phyloP scores from a whole-genome alignment of 1,139 yeast genomes.

The Lodderomyces metapsilosis region DNA sequence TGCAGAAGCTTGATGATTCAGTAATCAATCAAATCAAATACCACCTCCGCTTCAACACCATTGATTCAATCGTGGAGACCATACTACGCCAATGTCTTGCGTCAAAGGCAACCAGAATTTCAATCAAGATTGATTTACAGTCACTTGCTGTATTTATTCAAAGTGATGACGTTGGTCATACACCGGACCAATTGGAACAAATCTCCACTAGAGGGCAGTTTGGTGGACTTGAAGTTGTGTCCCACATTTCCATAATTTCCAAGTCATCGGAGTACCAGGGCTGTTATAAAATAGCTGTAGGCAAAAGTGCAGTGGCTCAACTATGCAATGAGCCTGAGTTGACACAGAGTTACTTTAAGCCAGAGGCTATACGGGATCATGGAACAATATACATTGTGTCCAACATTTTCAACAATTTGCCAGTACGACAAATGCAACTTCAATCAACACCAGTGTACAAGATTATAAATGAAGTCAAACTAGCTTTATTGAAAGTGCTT shows the following conservation, averaged over 20 bases:
- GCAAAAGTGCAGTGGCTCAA: slow-evolving; percentile 3
- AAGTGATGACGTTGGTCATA: slow-evolving; percentile 80
- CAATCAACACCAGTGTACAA: slow-evolving; percentile 20
- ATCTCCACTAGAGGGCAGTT: slow-evolving; percentile 19
- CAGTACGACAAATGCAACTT: slow-evolving; percentile 51
- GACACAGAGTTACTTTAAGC: background rate
- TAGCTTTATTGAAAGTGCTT: slow-evolving; percentile 31
- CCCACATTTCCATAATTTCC: slow-evolving; percentile 36
- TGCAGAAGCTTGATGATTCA: slow-evolving; percentile 11
- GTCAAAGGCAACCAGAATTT: slow-evolving; percentile 65
- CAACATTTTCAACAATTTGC: slow-evolving; percentile 52
- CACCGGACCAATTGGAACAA: slow-evolving; percentile 52
- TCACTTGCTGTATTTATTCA: slow-evolving; percentile 58
- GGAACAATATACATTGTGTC: slow-evolving; percentile 56
- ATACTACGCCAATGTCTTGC: slow-evolving; percentile 79
- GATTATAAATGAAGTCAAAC: slow-evolving; percentile 31
- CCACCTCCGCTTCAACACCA: slow-evolving; percentile 14
- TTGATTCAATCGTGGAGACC: slow-evolving; percentile 58
- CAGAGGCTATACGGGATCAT: slow-evolving; percentile 10
- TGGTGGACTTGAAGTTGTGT: slow-evolving; percentile 16
- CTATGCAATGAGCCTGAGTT: slow-evolving; percentile 1
- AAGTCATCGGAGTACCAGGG: slow-evolving; percentile 17
- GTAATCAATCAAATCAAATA: slow-evolving; percentile 15
- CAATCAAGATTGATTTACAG: slow-evolving; percentile 60
- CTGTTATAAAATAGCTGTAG: slow-evolving; percentile 4